Base-by-base conservation (phyloP, 306 rosid species). In the Cucurbita argyrosperma region DNA sequence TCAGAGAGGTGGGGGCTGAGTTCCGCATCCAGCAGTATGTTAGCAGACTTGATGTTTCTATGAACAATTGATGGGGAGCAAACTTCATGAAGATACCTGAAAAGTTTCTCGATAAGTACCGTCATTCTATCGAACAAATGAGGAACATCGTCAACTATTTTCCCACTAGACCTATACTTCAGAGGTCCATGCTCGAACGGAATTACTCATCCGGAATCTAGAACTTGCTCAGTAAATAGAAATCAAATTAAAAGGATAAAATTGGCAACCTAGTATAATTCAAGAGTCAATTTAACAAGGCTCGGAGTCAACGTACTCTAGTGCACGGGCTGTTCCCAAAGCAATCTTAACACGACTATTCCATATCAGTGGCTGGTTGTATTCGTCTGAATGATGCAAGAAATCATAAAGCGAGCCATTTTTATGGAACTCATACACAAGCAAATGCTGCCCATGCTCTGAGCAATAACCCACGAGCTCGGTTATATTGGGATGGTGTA, bases 401-500 rank as follows among this genome's bases (percentile, higher is more conserved):
- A 87, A 89, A 65, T 95, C 97, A 43, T 89, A 89, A 76, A 95
- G 83, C 7, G 97, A 89, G 64, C 99, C 99, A 69, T 74, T 87
- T 88, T 82, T 89, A 46, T 85, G 99, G 84, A 84, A 89, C 85
- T 94, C 96, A 35, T 87, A 87, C 72, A 88, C 86, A 76, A 94
- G 90, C 80, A 94, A 89, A 83, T 89, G 92, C 77, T 89, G 99
- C 67, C 95, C 97, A 62, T 94, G 97, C 87, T 94, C 99, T 40
- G 89, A 87, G 85, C 99, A 94, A 82, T 91, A 94, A 21, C 99
- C 99, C 81, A 85, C 90, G 52, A 94, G 89, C 86, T 89, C 92
- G 16, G 97, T 89, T 37, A 91, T 88, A 77, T 91, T 89, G 43
- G 92, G 87, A 75, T 94, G 96, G 77, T 94, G 96, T 83, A 91